Percentiles rank a stretch among this genome's conserved stretches.
phyloP scores from a whole-genome alignment of 257 asterid genomes.

The Scutellaria baicalensis region DNA sequence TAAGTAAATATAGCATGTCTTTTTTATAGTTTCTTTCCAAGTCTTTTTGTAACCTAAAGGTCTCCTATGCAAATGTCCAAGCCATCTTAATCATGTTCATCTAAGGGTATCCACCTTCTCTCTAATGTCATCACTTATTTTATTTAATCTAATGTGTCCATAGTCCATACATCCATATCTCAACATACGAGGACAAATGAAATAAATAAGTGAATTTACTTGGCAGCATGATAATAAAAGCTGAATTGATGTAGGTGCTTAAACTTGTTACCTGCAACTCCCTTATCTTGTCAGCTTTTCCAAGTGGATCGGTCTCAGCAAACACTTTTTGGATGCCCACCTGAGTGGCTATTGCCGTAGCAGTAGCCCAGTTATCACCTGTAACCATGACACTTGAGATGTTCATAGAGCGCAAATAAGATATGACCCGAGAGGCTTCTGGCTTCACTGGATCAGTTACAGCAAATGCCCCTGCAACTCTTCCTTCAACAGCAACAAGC shows the following conservation, averaged over 20 bases:
- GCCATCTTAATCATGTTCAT: too few relatives aligned
- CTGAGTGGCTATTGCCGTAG: slow-evolving; percentile 71
- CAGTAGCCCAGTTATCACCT: slow-evolving; percentile 99
- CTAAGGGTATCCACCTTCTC: too few relatives aligned
- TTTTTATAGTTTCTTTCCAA: too few relatives aligned
- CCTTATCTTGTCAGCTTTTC: slow-evolving; percentile 89
- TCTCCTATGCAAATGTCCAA: too few relatives aligned
- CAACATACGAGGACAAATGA: neutral
- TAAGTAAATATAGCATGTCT: neutral
- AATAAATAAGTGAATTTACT: neutral
- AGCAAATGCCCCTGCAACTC: slow-evolving; percentile 78
- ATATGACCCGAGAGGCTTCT: slow-evolving; percentile 62
- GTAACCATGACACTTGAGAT: slow-evolving; percentile 91
- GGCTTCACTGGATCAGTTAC: slow-evolving; percentile 95
- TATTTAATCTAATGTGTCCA: too few relatives aligned
- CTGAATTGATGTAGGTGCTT: neutral
- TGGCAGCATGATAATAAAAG: neutral
- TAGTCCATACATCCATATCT: too few relatives aligned
- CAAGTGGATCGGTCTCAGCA: slow-evolving; percentile 93
- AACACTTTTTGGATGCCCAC: slow-evolving; percentile 81
- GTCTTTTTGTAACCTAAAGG: too few relatives aligned
- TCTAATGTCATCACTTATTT: too few relatives aligned
- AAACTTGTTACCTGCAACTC: slow-evolving; percentile 70
- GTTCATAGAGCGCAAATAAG: slow-evolving; percentile 68
- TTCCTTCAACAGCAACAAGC: slow-evolving; percentile 68